A percentile compares a stretch with the other conserved stretches of the same genome.
phyloP scores from a whole-genome alignment of 192 early-diverging fungal genomes.

The Nowakowskiella sp. region DNA sequence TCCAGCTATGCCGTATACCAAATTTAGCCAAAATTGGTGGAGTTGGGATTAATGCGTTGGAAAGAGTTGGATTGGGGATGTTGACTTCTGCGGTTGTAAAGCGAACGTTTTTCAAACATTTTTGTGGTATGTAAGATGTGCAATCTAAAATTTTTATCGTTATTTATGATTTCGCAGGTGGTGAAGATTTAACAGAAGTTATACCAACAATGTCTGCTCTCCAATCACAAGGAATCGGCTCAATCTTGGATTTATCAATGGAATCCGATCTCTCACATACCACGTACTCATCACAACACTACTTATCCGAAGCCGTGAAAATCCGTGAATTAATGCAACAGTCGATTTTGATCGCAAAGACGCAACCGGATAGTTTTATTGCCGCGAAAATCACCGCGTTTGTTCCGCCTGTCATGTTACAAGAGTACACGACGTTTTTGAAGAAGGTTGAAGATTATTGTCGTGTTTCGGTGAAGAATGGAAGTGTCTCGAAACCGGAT shows the following conservation, averaged over 20 bases:
- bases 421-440: slow-evolving; percentile 57
- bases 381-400: slow-evolving; percentile 87
- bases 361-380: slow-evolving; percentile 63
- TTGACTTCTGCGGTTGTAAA: slow-evolving; percentile 60
- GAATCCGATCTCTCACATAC: slow-evolving; percentile 50
- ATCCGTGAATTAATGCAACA: slow-evolving; percentile 61
- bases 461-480: slow-evolving; percentile 14
- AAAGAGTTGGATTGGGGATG: slow-evolving; percentile 35
- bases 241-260: slow-evolving; percentile 78
- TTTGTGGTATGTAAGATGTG: slow-evolving; percentile 54
- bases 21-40: slow-evolving; percentile 54
- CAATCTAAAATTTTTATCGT: slow-evolving; percentile 8
- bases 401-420: slow-evolving; percentile 63
- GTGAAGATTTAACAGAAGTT: slow-evolving; percentile 78
- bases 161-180: slow-evolving; percentile 39
- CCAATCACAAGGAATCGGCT: slow-evolving; percentile 52
- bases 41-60: slow-evolving; percentile 42
- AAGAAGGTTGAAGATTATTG: no score
- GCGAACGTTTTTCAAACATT: slow-evolving; percentile 85
- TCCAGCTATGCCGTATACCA: slow-evolving; percentile 60
- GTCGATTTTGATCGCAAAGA: slow-evolving; percentile 61
- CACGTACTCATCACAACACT: slow-evolving; percentile 9
- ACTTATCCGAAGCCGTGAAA: slow-evolving; percentile 43
- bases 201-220: slow-evolving; percentile 61
- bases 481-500: slow-evolving; percentile 3